Evolutionary conservation across 1,284 basidiomycete species (phyloP), one percentile per base, ranked within the genome.

Genomic region (Pyrrhoderma lamaoense): DNA sequence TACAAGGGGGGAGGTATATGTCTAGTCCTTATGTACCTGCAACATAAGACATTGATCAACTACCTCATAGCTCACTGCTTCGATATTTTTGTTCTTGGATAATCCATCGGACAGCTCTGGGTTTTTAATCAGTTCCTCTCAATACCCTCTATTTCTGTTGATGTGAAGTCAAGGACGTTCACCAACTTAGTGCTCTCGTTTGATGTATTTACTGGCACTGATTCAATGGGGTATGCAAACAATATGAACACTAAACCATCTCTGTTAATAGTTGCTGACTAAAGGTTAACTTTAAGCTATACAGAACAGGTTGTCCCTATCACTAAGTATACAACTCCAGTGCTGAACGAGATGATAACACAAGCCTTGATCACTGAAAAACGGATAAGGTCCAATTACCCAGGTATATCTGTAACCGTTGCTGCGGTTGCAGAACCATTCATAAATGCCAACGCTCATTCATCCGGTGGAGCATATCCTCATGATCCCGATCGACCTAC

Each of bases 401-500:
- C 27, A 31, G 11, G 27, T 31, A 5, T 31, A 5, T 5, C 27
- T 31, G 14, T 40, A 16, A 22, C 5, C 8, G 38, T 40, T 5
- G 4, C 16, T 7, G 4, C 4, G 5, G 4, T 5, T 14, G 45
- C 42, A 11, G 52, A 54, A 23, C 52, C 52, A 16, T 46, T 54
- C 52, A 8, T 49, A 8, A 51, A 45, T 16, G 42, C 49, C 7
- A 45, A 45, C 31, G 42, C 49, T 5, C 48, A 54, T 23, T 49
- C 47, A 14, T 11, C 19, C 9, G 52, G 52, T 1, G 52, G 52
- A 4, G 52, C 52, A 19, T 54, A 50, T 31, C 52, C 52, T n/a
- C 52, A 54, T 23, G 14, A 27, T 5, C 45, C 51, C 3, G 22
- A 5, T 9, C 31, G 51, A 16, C 44, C 35, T 9, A 34, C 40